Percentiles rank a stretch among this genome's conserved stretches.
phyloP scores from a whole-genome alignment of 345 rosid species.

The Brassica napus region DNA sequence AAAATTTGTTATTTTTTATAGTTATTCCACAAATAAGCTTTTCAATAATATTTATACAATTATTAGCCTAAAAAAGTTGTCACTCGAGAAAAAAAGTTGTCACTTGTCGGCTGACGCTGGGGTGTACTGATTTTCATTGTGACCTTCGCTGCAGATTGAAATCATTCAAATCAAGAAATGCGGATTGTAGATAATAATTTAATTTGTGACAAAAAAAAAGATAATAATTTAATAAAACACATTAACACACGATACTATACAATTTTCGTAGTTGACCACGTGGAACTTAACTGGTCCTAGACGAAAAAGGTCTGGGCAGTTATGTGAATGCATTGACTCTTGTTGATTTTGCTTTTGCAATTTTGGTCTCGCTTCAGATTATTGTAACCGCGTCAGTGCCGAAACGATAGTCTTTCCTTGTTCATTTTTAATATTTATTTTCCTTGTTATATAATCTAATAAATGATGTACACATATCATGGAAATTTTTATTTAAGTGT shows the following conservation, averaged over 20 bases:
- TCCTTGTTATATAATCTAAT: background rate
- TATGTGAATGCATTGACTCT: constrained; percentile 25
- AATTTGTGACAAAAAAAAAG: background rate
- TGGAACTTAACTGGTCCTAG: constrained; percentile 17
- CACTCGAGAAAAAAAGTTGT: constrained; percentile 4
- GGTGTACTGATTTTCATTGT: background rate
- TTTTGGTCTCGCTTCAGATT: constrained; percentile 18
- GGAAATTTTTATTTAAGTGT: background rate
- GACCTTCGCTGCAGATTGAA: background rate
- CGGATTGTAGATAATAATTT: background rate
- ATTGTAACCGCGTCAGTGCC: constrained; percentile 21
- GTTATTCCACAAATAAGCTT: no score
- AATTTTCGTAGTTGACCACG: constrained; percentile 19
- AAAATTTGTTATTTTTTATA: no score
- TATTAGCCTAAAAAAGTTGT: constrained; percentile 8
- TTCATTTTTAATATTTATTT: background rate
- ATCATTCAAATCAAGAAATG: background rate
- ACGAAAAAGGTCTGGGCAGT: constrained; percentile 12
- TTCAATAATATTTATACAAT: background rate
- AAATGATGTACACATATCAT: background rate
- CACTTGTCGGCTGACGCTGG: background rate
- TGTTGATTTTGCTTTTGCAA: constrained; percentile 13
- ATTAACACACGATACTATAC: background rate
- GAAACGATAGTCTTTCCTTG: background rate
- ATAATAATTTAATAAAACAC: background rate